Evolutionary conservation across 345 rosid species (phyloP).

Genomic region (Orychophragmus violaceus): DNA sequence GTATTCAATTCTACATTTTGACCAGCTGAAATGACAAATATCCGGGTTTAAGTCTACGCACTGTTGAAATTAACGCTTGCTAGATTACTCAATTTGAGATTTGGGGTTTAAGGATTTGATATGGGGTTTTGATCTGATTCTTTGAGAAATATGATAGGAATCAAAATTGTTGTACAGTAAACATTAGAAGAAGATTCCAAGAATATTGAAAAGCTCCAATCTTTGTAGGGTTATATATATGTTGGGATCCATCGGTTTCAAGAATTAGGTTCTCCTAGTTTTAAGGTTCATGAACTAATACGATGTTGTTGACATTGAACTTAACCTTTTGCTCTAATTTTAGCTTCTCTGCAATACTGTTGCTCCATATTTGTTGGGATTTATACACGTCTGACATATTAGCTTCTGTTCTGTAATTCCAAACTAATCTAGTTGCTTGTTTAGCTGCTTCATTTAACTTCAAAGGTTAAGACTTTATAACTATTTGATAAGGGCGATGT

Average conservation of each 20-base stretch:
- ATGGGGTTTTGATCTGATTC: not conserved
- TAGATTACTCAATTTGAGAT: not conserved
- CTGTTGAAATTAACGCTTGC: too few species aligned
- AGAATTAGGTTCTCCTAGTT: conserved; percentile 9
- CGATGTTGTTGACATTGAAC: not conserved
- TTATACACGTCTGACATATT: not conserved
- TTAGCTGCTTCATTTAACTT: not conserved
- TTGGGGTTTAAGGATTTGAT: conserved; percentile 2
- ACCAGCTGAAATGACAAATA: not conserved
- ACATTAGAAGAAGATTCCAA: conserved; percentile 16
- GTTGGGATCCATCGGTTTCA: conserved; percentile 1
- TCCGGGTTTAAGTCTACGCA: not conserved
- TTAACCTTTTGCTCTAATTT: not conserved
- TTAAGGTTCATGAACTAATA: not conserved
- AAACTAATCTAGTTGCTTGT: too few species aligned
- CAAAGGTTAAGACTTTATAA: not conserved
- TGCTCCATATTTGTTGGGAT: too few species aligned
- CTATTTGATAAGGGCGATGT: not conserved
- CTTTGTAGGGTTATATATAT: conserved; percentile 13
- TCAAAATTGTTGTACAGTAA: not conserved
- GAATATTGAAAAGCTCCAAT: conserved; percentile 3
- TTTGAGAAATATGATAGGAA: not conserved
- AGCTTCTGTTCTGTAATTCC: too few species aligned
- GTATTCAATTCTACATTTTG: conserved; percentile 27
- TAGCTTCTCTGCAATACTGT: not conserved